These are phyloP conservation scores for Eremochloa ophiuroides DNA, from an alignment of 176 grass and related monocot species.

Conservation along the genomic window DNA sequence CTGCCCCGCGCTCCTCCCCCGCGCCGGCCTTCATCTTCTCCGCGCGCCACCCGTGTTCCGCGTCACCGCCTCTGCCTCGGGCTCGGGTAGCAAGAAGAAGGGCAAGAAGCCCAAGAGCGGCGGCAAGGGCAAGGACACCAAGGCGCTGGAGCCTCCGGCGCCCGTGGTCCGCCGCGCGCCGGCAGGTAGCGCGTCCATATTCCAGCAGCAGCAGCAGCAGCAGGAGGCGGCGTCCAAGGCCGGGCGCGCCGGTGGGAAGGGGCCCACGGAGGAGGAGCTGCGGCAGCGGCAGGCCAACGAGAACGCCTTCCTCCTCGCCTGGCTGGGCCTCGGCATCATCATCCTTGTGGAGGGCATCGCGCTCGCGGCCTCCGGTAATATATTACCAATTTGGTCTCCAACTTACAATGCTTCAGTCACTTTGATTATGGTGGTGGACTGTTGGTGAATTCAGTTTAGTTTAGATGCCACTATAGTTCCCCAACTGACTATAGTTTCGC, in stretches of 20 bases:
- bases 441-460: neutral
- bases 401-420: neutral
- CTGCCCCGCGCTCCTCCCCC: constrained; percentile 10
- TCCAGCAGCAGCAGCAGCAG: constrained; percentile 12
- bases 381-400: neutral
- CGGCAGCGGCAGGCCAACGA: constrained; percentile 54
- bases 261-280: constrained; percentile 41
- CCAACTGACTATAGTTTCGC: too few species aligned
- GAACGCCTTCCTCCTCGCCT: constrained; percentile 82
- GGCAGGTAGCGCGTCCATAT: constrained; percentile 33
- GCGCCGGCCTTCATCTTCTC: neutral
- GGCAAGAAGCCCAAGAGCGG: constrained; percentile 21
- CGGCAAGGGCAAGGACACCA: constrained; percentile 29
- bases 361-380: constrained; percentile 73
- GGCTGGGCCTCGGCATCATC: constrained; percentile 72
- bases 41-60: constrained; percentile 3
- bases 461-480: neutral
- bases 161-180: constrained; percentile 60
- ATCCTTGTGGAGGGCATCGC: constrained; percentile 82
- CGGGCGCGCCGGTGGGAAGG: constrained; percentile 15
- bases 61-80: neutral
- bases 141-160: constrained; percentile 46
- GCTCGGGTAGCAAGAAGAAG: constrained; percentile 9
- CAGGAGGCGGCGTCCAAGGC: neutral
- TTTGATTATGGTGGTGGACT: neutral